A percentile compares a stretch with the other conserved stretches of the same genome.
Evolutionary conservation across 139 green algal species (phyloP).

Genomic region (Zygnema circumcarinatum): DNA sequence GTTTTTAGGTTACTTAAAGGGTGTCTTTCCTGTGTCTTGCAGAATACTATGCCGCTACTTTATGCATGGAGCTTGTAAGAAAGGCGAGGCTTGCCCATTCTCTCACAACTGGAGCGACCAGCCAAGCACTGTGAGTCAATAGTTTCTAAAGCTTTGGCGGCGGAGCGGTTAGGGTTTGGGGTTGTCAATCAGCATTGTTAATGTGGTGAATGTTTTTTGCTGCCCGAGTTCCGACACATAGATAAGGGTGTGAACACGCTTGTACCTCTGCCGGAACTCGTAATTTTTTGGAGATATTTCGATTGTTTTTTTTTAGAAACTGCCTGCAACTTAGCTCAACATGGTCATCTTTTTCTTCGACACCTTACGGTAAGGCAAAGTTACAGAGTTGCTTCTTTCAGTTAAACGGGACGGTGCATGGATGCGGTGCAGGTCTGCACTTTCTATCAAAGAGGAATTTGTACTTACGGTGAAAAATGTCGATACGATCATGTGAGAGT

Average conservation of each 20-base stretch:
- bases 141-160: background rate
- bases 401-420: background rate
- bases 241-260: background rate
- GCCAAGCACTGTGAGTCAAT: conserved; percentile 27
- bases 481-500: conserved; percentile 52
- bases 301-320: background rate
- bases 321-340: background rate
- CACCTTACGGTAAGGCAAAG: background rate
- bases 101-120: conserved; percentile 32
- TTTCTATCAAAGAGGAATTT: conserved; percentile 38
- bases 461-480: conserved; percentile 29
- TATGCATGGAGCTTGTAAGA: conserved; percentile 30
- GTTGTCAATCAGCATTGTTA: background rate
- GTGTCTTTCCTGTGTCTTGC: conserved; percentile 1
- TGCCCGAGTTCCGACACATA: background rate
- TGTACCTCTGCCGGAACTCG: no score
- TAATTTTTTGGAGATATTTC: no score
- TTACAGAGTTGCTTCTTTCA: background rate
- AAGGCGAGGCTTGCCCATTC: conserved; percentile 34
- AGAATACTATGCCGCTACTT: conserved; percentile 48
- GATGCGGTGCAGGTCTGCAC: conserved; percentile 26
- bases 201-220: background rate
- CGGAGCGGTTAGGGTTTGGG: background rate
- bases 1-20: no score
- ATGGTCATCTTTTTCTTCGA: background rate